phyloP scores from a whole-genome alignment of 2,329 filamentous ascomycete species.

The Trichophyton schoenleinii region DNA sequence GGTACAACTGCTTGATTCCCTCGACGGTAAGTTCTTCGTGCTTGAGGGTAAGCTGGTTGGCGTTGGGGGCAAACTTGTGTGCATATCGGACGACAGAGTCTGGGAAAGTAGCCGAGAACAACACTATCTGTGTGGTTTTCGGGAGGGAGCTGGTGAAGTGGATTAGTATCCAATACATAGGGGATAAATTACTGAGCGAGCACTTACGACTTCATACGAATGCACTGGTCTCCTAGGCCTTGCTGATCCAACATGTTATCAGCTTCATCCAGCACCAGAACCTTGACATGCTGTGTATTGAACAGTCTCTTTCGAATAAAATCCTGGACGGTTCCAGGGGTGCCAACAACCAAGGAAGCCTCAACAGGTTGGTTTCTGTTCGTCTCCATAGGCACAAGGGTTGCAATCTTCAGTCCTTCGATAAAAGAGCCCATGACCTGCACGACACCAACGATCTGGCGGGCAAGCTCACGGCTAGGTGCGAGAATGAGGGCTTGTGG shows the following conservation, averaged over 20 bases:
- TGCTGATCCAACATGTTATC: constrained; percentile 98
- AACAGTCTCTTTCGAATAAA: constrained; percentile 66
- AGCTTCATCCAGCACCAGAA: constrained; percentile 88
- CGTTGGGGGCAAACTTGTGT: constrained; percentile 66
- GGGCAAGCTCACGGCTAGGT: constrained; percentile 84
- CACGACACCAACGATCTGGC: constrained; percentile 83
- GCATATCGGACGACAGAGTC: constrained; percentile 76
- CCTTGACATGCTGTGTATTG: constrained; percentile 57
- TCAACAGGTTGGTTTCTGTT: constrained; percentile 56
- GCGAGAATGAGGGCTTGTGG: constrained; percentile 85
- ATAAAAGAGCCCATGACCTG: constrained; percentile 74
- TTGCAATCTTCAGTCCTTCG: constrained; percentile 58
- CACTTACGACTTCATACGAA: constrained; percentile 72
- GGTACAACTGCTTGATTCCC: constrained; percentile 95
- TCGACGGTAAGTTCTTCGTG: constrained; percentile 90
- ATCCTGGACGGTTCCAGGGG: constrained; percentile 85
- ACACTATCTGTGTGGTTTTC: constrained; percentile 64
- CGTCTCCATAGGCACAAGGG: constrained; percentile 66
- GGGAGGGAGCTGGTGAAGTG: constrained; percentile 51
- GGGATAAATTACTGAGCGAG: not conserved
- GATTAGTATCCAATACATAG: not conserved
- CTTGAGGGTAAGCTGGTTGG: constrained; percentile 76
- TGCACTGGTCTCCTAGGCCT: constrained; percentile 87
- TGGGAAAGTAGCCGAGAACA: constrained; percentile 93
- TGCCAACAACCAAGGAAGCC: constrained; percentile 77